phyloP scores from a whole-genome alignment of 306 rosid species.

The Citrullus colocynthis region DNA sequence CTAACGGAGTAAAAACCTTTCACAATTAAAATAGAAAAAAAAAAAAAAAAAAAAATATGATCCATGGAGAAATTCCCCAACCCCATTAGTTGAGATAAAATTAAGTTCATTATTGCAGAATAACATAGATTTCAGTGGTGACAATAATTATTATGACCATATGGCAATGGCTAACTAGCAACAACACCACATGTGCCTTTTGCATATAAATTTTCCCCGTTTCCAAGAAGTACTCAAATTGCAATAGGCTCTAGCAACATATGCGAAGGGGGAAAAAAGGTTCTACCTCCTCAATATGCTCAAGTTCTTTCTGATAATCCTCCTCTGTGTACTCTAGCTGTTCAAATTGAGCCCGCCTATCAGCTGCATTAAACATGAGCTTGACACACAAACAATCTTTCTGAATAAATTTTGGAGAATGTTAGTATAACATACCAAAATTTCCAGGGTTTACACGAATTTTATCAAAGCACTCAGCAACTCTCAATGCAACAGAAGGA shows the following conservation, averaged over 20 bases:
- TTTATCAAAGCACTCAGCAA: conserved; percentile 15
- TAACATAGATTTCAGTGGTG: background rate
- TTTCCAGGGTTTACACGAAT: conserved; percentile 16
- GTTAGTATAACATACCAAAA: conserved; percentile 43
- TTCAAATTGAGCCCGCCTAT: conserved; percentile 97
- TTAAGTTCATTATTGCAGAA: background rate
- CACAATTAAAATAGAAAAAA: background rate
- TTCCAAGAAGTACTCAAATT: background rate
- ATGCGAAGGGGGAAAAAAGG: background rate
- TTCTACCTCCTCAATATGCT: conserved; percentile 84
- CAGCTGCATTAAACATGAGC: conserved; percentile 50
- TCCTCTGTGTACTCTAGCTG: conserved; percentile 78
- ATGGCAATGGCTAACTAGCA: background rate
- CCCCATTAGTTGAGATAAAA: background rate
- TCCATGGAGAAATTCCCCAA: background rate
- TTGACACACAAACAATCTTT: conserved; percentile 12
- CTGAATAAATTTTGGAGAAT: background rate
- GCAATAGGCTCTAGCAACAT: background rate
- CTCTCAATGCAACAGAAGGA: conserved; percentile 16
- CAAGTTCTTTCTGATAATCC: conserved; percentile 91
- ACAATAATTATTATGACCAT: background rate
- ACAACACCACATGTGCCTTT: background rate
- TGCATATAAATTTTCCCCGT: background rate
- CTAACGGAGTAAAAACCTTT: conserved; percentile 89
- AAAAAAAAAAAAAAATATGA: background rate